Evolutionary conservation across 108 stramenopile species (phyloP).

Genomic region (Parietichytrium sp.): DNA sequence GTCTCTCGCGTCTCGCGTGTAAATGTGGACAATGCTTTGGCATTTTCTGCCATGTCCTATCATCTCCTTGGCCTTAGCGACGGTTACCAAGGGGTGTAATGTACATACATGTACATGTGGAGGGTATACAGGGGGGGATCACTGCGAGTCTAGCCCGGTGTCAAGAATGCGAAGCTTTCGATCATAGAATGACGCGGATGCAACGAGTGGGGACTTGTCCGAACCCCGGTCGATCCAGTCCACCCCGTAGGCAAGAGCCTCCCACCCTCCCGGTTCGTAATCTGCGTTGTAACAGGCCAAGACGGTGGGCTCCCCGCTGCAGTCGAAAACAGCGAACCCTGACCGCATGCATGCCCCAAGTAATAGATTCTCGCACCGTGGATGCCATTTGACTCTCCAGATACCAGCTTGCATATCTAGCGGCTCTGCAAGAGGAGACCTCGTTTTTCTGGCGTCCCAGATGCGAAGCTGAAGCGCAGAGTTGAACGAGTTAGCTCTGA

Average conservation of each 20-base stretch:
- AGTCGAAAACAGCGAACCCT: neutral
- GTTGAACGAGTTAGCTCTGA: too few relatives aligned
- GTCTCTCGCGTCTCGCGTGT: too few relatives aligned
- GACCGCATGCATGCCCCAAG: constrained; percentile 9
- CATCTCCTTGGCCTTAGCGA: too few relatives aligned
- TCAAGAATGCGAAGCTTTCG: too few relatives aligned
- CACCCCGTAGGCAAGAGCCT: neutral
- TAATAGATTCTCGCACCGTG: neutral
- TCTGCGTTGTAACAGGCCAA: neutral
- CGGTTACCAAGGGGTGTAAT: too few relatives aligned
- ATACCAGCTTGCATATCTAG: neutral
- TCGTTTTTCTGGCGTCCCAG: neutral
- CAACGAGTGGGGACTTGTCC: neutral
- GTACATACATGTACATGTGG: too few relatives aligned
- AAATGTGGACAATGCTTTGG: too few relatives aligned
- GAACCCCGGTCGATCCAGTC: neutral
- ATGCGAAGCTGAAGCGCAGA: too few relatives aligned
- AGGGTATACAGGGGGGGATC: too few relatives aligned
- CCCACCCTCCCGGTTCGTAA: constrained; percentile 19
- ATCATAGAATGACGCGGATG: neutral
- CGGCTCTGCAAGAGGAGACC: neutral
- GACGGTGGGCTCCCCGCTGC: neutral
- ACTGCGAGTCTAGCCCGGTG: too few relatives aligned
- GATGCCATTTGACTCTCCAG: constrained; percentile 24
- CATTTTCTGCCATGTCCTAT: too few relatives aligned